Conservation (phyloP, 352 stramenopile species). For the Phytophthora ramorum region DNA sequence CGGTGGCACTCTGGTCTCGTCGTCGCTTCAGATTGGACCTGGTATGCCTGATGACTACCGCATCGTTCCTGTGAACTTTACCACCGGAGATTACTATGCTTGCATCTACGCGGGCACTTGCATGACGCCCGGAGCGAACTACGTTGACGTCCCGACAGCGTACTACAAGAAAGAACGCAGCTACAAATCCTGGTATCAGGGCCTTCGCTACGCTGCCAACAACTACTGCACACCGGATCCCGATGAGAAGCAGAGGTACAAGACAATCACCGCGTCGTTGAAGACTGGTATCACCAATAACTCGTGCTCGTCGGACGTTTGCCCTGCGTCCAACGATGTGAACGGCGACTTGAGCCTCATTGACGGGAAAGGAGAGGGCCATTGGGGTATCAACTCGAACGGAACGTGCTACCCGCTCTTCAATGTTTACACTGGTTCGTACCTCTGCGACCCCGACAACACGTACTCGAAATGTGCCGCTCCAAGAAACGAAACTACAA, state of each 20-base stretch:
- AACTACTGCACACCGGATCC: conserved; percentile 41
- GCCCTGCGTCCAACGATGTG: conserved; percentile 53
- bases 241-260: conserved; percentile 46
- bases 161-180: conserved; percentile 43
- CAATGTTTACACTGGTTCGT: conserved; percentile 54
- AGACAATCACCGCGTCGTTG: conserved; percentile 47
- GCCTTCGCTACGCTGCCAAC: conserved; percentile 65
- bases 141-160: conserved; percentile 47
- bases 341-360: conserved; percentile 51
- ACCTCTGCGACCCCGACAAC: conserved; percentile 59
- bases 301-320: conserved; percentile 39
- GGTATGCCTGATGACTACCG: conserved; percentile 73
- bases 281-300: conserved; percentile 54
- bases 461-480: conserved; percentile 41
- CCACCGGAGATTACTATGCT: conserved; percentile 14
- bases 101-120: conserved; percentile 51
- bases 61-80: conserved; percentile 48
- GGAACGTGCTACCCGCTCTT: conserved; percentile 54
- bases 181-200: conserved; percentile 67
- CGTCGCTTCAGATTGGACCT: conserved; percentile 89
- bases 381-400: conserved; percentile 60
- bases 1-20: conserved; percentile 75
- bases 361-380: conserved; percentile 41
- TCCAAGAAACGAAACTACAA: conserved; percentile 47
- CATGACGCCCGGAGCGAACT: conserved; percentile 48